Conservation (phyloP, 345 rosid species). For the Bruguiera parviflora region DNA sequence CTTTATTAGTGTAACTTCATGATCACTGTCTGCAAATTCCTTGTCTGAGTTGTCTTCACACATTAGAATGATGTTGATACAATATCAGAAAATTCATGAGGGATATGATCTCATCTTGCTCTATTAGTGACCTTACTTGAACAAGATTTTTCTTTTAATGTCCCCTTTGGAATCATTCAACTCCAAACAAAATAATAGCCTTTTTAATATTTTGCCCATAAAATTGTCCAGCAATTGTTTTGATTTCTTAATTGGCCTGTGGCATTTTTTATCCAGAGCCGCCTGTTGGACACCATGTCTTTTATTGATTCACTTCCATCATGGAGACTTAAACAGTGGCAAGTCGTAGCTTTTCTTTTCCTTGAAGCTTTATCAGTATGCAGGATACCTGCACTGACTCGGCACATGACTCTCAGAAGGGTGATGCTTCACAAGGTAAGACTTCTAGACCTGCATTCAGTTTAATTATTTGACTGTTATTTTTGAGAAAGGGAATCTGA, state of each 20-base stretch:
- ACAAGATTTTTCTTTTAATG: no score
- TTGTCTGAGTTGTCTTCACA: neutral
- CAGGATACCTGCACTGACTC: constrained; percentile 58
- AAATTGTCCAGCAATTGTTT: constrained; percentile 5
- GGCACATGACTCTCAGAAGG: constrained; percentile 44
- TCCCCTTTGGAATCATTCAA: no score
- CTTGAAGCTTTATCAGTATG: constrained; percentile 73
- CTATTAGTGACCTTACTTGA: no score
- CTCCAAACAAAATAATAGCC: neutral
- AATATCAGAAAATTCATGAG: no score
- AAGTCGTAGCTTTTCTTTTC: constrained; percentile 65
- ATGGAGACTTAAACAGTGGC: constrained; percentile 69
- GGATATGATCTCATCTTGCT: no score
- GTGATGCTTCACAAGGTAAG: constrained; percentile 53
- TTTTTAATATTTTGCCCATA: neutral
- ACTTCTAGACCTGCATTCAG: neutral
- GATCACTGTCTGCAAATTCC: neutral
- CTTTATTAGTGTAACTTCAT: neutral
- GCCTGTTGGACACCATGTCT: constrained; percentile 78
- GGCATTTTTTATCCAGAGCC: constrained; percentile 39
- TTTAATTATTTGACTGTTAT: neutral
- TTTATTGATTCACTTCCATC: constrained; percentile 70
- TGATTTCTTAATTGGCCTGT: constrained; percentile 4
- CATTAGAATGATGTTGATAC: neutral
- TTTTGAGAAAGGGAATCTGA: neutral